Conservation (phyloP, 2,329 filamentous ascomycete genomes). For the Myriosclerotinia curreyana region DNA sequence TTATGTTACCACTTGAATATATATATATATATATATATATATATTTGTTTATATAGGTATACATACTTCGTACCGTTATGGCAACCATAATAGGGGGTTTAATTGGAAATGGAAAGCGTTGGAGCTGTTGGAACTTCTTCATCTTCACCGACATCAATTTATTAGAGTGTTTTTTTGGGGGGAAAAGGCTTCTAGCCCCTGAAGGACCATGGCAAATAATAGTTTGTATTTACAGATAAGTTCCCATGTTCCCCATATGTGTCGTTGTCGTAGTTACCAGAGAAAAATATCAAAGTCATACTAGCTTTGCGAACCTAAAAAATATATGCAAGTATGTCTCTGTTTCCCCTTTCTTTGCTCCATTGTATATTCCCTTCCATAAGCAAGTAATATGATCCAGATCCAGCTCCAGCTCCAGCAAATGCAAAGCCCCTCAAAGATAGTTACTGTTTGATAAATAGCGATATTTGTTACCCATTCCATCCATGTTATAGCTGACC, state of each 20-base stretch:
- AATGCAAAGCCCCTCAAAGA: slow-evolving; percentile 14
- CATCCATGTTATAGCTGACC: not conserved
- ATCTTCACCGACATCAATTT: slow-evolving; percentile 11
- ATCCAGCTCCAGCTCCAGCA: not conserved
- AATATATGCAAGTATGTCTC: slow-evolving; percentile 14
- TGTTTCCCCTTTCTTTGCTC: not conserved
- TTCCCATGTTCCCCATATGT: slow-evolving; percentile 1
- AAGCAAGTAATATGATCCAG: not conserved
- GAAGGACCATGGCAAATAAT: not conserved
- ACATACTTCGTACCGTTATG: no score
- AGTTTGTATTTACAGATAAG: slow-evolving; percentile 17
- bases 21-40: not conserved
- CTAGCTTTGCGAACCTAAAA: slow-evolving; percentile 13
- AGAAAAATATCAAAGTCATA: not conserved
- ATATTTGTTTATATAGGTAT: no score
- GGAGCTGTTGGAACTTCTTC: slow-evolving; percentile 1
- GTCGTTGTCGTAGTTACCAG: not conserved
- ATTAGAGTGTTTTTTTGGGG: not conserved
- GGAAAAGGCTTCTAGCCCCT: slow-evolving; percentile 2
- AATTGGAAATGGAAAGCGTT: not conserved
- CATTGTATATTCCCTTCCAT: not conserved
- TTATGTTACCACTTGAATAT: not conserved
- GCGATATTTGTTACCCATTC: slow-evolving; percentile 14
- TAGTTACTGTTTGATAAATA: slow-evolving; percentile 17
- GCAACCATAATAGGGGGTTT: not conserved